Evolutionary conservation across 208 protist genomes (phyloP).

Genomic region (Crithidia sp.): DNA sequence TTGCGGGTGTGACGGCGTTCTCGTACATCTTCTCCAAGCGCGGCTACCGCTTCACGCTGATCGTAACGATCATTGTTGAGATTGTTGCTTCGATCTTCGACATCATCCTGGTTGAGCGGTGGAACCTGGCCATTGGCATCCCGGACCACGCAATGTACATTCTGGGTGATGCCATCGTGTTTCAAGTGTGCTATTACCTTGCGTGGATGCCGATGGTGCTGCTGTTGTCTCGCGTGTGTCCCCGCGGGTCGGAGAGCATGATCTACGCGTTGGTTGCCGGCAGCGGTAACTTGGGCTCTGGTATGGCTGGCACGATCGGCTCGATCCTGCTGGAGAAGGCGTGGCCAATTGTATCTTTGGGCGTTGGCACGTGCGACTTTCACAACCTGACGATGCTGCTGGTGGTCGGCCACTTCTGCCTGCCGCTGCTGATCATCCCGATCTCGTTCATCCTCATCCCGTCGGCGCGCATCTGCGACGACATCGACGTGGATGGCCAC

Average conservation of each 20-base stretch:
- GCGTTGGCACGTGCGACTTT: constrained; percentile 60
- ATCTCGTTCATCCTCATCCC: constrained; percentile 65
- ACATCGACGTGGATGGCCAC: constrained; percentile 49
- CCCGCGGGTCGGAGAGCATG: constrained; percentile 72
- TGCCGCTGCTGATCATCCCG: constrained; percentile 61
- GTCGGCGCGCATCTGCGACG: constrained; percentile 50
- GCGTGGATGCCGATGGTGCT: constrained; percentile 75
- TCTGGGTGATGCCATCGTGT: constrained; percentile 61
- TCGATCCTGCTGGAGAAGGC: constrained; percentile 51
- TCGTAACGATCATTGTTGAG: constrained; percentile 35
- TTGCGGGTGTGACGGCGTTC: constrained; percentile 50
- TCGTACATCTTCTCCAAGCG: constrained; percentile 62
- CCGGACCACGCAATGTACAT: constrained; percentile 70
- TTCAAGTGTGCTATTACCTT: constrained; percentile 55
- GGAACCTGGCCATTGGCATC: constrained; percentile 48
- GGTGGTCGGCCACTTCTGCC: constrained; percentile 51
- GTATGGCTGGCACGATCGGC: constrained; percentile 42
- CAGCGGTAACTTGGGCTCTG: constrained; percentile 68
- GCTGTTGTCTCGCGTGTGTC: constrained; percentile 75
- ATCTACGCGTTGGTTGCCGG: constrained; percentile 79
- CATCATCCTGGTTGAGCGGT: constrained; percentile 57
- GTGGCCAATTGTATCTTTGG: constrained; percentile 44
- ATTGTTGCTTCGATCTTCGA: constrained; percentile 61
- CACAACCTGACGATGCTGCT: constrained; percentile 54
- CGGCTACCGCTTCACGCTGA: constrained; percentile 51